Percentiles rank a stretch among this genome's conserved stretches.
These are phyloP conservation scores for Recurvomyces mirabilis DNA, from an alignment of 495 filamentous ascomycete species.

Conservation along the genomic window DNA sequence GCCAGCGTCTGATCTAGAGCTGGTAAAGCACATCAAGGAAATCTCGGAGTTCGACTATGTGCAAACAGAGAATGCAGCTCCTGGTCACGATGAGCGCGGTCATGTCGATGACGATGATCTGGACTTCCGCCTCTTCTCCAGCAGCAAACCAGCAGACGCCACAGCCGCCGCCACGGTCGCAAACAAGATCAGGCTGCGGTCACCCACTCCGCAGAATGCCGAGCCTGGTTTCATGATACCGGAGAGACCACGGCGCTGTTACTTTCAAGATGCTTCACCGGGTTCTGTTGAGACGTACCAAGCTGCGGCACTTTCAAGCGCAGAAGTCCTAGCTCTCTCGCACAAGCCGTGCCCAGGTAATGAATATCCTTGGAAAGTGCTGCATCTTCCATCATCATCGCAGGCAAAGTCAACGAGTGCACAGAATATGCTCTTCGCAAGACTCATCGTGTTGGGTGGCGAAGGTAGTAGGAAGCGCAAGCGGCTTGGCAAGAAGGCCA, in stretches of 20 bases:
- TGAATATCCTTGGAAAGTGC: constrained; percentile 12
- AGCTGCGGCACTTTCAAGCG: constrained; percentile 1
- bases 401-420: neutral
- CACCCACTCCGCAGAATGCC: constrained; percentile 1
- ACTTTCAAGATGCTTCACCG: neutral
- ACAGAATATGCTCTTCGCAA: neutral
- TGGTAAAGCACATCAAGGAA: neutral
- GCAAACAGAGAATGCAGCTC: neutral
- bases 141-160: neutral
- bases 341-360: constrained; percentile 3
- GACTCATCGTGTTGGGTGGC: neutral
- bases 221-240: constrained; percentile 7
- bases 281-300: neutral
- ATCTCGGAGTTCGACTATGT: constrained; percentile 1
- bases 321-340: constrained; percentile 2
- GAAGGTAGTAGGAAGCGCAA: neutral
- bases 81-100: neutral
- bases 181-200: constrained; percentile 12
- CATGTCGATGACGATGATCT: constrained; percentile 1
- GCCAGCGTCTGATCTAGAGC: neutral
- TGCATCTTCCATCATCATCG: constrained; percentile 1
- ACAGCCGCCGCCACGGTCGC: neutral
- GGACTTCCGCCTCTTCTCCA: constrained; percentile 15
- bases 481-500: constrained; percentile 8
- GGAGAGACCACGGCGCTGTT: neutral